Conservation (phyloP, 768 basidiomycete genomes). For the Ramaria sp. region DNA sequence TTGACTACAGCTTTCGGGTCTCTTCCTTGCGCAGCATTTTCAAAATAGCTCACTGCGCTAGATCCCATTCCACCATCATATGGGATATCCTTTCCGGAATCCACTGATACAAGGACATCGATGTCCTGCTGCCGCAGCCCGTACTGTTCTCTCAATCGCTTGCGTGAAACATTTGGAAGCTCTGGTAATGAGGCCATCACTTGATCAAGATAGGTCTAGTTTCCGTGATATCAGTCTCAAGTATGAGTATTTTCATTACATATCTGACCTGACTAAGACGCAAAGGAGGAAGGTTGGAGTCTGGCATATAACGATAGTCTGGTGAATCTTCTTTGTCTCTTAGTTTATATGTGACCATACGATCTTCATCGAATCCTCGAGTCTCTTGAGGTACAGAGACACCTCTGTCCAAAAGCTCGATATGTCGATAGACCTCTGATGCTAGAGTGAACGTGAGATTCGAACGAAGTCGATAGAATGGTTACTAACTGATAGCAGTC, state of each 20-base stretch:
- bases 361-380: conserved; percentile 77
- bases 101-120: conserved; percentile 67
- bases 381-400: conserved; percentile 68
- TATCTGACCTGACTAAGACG: conserved; percentile 37
- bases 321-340: conserved; percentile 89
- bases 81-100: conserved; percentile 48
- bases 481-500: conserved; percentile 65
- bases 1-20: conserved; percentile 70
- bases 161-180: conserved; percentile 54
- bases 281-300: conserved; percentile 80
- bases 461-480: neutral
- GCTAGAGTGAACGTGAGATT: conserved; percentile 29
- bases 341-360: conserved; percentile 69
- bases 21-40: conserved; percentile 45
- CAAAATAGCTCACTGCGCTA: conserved; percentile 73
- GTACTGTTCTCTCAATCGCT: conserved; percentile 40
- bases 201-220: conserved; percentile 50
- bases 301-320: conserved; percentile 98
- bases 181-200: conserved; percentile 55
- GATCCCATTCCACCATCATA: conserved; percentile 43
- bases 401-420: conserved; percentile 36
- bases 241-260: conserved; percentile 2
- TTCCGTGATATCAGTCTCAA: neutral
- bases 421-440: conserved; percentile 75
- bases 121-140: conserved; percentile 54